Evolutionary conservation across 306 rosid species (phyloP).

Genomic region (Prunus dulcis): DNA sequence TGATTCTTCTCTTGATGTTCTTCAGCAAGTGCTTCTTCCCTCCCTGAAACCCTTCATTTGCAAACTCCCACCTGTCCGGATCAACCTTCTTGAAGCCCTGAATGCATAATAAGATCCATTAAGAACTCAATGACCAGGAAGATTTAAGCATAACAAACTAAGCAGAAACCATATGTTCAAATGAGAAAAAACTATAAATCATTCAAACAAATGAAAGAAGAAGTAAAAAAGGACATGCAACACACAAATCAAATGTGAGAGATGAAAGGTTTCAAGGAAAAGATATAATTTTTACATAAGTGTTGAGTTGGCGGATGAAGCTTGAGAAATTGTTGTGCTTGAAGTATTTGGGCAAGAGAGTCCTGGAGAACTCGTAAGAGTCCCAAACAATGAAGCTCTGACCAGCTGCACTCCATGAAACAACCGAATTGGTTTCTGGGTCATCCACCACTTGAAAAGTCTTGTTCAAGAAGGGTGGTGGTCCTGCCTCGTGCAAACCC

Average conservation of each 20-base stretch:
- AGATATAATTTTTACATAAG: constrained; percentile 50
- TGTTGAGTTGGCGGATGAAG: constrained; percentile 95
- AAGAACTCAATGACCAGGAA: background rate
- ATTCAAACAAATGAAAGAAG: background rate
- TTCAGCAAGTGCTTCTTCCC: constrained; percentile 88
- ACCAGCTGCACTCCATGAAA: constrained; percentile 64
- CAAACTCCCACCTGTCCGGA: constrained; percentile 91
- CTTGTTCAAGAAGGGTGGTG: constrained; percentile 87
- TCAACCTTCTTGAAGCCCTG: constrained; percentile 92
- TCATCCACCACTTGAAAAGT: constrained; percentile 89
- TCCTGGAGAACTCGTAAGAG: constrained; percentile 63
- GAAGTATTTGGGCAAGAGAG: constrained; percentile 71
- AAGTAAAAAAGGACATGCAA: background rate
- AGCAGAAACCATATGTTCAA: background rate
- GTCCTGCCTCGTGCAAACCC: constrained; percentile 64
- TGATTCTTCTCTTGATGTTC: constrained; percentile 72
- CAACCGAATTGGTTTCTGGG: constrained; percentile 64
- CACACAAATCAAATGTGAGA: background rate
- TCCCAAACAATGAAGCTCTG: constrained; percentile 89
- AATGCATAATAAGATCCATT: background rate
- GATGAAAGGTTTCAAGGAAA: background rate
- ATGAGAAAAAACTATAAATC: background rate
- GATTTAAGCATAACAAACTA: background rate
- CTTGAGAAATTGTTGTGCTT: constrained; percentile 93
- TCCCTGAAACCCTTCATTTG: constrained; percentile 76